phyloP scores from a whole-genome alignment of 371 early-diverging fungal species.

The Rhizopus delemar region DNA sequence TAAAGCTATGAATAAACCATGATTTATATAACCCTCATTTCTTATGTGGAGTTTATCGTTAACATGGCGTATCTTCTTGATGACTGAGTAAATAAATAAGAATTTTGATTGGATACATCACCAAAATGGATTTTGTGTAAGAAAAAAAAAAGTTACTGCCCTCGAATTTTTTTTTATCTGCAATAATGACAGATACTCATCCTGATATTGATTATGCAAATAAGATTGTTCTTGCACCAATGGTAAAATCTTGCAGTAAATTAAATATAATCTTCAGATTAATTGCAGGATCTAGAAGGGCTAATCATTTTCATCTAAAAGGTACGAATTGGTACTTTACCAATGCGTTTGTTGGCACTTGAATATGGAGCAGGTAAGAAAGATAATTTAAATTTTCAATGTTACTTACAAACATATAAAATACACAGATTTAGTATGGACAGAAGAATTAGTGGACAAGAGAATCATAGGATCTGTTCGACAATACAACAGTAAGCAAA shows the following conservation, averaged over 20 bases:
- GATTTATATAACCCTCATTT: no score
- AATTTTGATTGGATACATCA: no score
- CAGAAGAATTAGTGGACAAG: conserved; percentile 90
- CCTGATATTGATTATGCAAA: conserved; percentile 52
- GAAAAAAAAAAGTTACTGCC: no score
- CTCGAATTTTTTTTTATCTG: neutral
- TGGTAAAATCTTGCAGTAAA: conserved; percentile 55
- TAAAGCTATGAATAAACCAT: no score
- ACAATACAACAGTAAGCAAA: conserved; percentile 63
- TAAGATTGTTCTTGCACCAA: conserved; percentile 85
- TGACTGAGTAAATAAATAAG: no score
- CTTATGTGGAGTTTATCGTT: no score
- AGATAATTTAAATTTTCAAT: conserved; percentile 3
- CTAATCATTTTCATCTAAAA: conserved; percentile 13
- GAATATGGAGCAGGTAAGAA: conserved; percentile 84
- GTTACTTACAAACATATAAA: neutral
- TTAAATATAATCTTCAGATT: neutral
- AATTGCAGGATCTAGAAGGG: neutral
- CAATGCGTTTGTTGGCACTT: conserved; percentile 81
- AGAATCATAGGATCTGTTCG: conserved; percentile 82
- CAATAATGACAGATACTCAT: conserved; percentile 20
- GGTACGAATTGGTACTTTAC: conserved; percentile 87
- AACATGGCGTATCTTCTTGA: no score
- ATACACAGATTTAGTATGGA: conserved; percentile 81
- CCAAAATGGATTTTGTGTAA: no score